These are phyloP conservation scores for Serendipita sp. DNA, from an alignment of 768 basidiomycete species.

Conservation along the genomic window DNA sequence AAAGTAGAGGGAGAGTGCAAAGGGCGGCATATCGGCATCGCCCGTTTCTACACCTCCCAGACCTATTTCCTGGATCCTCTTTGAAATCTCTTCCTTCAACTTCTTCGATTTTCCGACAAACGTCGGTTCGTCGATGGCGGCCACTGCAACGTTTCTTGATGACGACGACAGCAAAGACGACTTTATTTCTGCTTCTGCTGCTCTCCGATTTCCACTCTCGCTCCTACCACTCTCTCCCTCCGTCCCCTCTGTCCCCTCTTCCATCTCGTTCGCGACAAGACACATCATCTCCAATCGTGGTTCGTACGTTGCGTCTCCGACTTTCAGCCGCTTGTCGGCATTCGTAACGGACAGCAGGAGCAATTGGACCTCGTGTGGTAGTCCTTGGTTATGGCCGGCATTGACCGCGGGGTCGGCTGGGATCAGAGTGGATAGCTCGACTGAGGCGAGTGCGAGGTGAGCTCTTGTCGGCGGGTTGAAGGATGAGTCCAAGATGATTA, in stretches of 20 bases:
- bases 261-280: slow-evolving; percentile 37
- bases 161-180: background rate
- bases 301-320: slow-evolving; percentile 54
- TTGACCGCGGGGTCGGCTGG: background rate
- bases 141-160: slow-evolving; percentile 48
- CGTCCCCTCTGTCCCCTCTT: background rate
- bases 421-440: background rate
- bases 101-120: slow-evolving; percentile 68
- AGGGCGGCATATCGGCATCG: background rate
- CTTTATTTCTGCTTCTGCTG: background rate
- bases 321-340: slow-evolving; percentile 62
- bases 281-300: slow-evolving; percentile 82
- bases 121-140: slow-evolving; percentile 71
- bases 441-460: slow-evolving; percentile 53
- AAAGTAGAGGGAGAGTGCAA: slow-evolving; percentile 41
- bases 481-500: slow-evolving; percentile 77
- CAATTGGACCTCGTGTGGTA: slow-evolving; percentile 58
- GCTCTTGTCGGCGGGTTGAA: slow-evolving; percentile 87
- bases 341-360: slow-evolving; percentile 75
- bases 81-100: slow-evolving; percentile 36
- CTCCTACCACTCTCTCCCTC: background rate
- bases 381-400: slow-evolving; percentile 7
- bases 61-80: slow-evolving; percentile 18
- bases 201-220: background rate
- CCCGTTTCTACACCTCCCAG: slow-evolving; percentile 5